These are phyloP conservation scores for Pleurostoma richardsiae DNA, from an alignment of 2,329 filamentous ascomycete species.

Conservation along the genomic window DNA sequence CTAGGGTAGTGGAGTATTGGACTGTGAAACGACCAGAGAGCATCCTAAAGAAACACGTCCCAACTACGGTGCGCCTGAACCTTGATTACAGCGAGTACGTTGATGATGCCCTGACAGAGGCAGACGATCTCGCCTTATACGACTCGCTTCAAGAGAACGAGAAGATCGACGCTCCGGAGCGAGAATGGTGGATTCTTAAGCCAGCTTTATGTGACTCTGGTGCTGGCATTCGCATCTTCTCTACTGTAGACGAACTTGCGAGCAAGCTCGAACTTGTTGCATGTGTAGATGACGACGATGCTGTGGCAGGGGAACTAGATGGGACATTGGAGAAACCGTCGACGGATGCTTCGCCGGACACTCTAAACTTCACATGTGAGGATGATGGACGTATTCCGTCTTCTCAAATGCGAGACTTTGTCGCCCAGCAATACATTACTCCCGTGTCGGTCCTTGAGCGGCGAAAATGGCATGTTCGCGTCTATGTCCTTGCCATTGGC, in stretches of 20 bases:
- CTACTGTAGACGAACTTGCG: conserved; percentile 27
- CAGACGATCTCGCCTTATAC: conserved; percentile 26
- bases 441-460: conserved; percentile 21
- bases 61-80: conserved; percentile 24
- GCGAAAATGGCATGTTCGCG: conserved; percentile 29
- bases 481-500: conserved; percentile 28
- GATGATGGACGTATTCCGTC: conserved; percentile 28
- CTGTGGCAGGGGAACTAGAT: conserved; percentile 15
- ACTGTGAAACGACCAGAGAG: conserved; percentile 25
- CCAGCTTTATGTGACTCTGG: conserved; percentile 33
- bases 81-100: conserved; percentile 33
- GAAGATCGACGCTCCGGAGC: conserved; percentile 14
- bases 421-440: conserved; percentile 30
- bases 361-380: conserved; percentile 18
- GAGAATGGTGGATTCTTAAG: conserved; percentile 34
- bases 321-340: conserved; percentile 6
- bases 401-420: conserved; percentile 28
- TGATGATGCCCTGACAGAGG: conserved; percentile 27
- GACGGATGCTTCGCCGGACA: conserved; percentile 11
- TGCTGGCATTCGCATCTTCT: conserved; percentile 31
- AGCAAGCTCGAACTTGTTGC: conserved; percentile 27
- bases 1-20: conserved; percentile 28
- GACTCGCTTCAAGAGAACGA: conserved; percentile 28
- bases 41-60: conserved; percentile 21
- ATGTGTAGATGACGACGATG: conserved; percentile 20